A percentile compares a stretch with the other conserved stretches of the same genome.
These are phyloP conservation scores for Floccularia luteovirens DNA, from an alignment of 768 basidiomycete genomes.

Conservation along the genomic window DNA sequence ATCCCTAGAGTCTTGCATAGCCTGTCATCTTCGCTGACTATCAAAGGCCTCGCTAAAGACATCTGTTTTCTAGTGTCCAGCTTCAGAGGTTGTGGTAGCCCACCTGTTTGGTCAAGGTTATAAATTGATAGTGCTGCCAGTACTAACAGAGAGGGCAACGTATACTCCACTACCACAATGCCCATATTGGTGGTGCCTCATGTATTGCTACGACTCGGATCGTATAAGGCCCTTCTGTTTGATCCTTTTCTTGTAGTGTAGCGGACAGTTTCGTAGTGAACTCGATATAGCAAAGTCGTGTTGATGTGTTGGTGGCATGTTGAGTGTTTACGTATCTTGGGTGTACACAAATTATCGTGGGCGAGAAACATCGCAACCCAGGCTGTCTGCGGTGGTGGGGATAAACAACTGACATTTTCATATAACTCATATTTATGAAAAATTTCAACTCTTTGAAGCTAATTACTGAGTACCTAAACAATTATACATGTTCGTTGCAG, in stretches of 20 bases:
- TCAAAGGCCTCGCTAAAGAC: constrained; percentile 3
- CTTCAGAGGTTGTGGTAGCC: too few species aligned
- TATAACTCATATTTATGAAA: background rate
- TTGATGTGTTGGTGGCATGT: constrained; percentile 1
- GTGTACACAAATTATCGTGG: too few species aligned
- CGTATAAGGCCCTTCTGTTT: background rate
- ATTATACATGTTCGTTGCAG: too few species aligned
- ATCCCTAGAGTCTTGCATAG: too few species aligned
- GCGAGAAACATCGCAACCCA: background rate
- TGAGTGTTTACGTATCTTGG: too few species aligned
- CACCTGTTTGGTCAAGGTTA: too few species aligned
- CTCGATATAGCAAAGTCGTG: background rate
- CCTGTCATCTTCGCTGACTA: constrained; percentile 7
- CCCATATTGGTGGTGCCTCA: constrained; percentile 7
- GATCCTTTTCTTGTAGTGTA: constrained; percentile 11
- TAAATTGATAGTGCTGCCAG: too few species aligned
- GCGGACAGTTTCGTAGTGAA: constrained; percentile 1
- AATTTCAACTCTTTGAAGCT: background rate
- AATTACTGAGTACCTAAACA: background rate
- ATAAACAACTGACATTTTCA: background rate
- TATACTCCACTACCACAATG: constrained; percentile 9
- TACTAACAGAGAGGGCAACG: constrained; percentile 5
- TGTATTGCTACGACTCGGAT: constrained; percentile 11
- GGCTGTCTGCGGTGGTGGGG: background rate
- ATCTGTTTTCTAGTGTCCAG: constrained; percentile 2